Conservation (phyloP, 257 asterid genomes). For the Petrea volubilis region DNA sequence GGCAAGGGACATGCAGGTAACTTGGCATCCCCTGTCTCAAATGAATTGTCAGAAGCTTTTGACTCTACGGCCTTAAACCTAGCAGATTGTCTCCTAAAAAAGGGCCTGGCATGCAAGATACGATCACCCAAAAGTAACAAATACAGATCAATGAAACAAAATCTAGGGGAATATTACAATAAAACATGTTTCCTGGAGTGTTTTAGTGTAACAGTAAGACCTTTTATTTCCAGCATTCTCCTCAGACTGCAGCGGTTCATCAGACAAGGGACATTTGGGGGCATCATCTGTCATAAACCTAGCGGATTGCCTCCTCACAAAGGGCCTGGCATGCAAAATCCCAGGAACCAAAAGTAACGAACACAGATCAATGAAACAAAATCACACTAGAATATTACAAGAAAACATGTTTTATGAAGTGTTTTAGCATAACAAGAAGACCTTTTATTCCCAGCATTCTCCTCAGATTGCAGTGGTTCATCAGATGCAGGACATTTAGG, state of each 20-base stretch:
- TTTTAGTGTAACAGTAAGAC: constrained; percentile 22
- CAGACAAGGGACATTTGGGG: constrained; percentile 7
- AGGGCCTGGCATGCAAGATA: constrained; percentile 35
- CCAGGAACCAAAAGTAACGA: background rate
- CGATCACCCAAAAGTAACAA: background rate
- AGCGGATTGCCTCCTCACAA: constrained; percentile 61
- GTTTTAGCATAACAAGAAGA: constrained; percentile 2
- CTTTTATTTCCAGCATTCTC: constrained; percentile 46
- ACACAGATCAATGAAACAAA: background rate
- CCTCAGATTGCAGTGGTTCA: constrained; percentile 32
- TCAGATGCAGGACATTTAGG: constrained; percentile 13
- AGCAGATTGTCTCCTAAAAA: constrained; percentile 61
- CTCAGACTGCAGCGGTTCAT: constrained; percentile 30
- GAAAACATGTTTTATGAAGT: background rate
- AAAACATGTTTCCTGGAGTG: background rate
- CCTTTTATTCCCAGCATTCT: constrained; percentile 47
- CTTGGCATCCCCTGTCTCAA: constrained; percentile 23
- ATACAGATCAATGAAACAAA: background rate
- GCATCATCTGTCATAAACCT: constrained; percentile 34
- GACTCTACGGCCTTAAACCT: constrained; percentile 46
- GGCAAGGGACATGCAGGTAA: constrained; percentile 7
- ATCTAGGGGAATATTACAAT: background rate
- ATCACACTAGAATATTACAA: background rate
- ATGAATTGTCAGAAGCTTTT: constrained; percentile 28
- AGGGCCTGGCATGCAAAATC: constrained; percentile 35